Evolutionary conservation across 2,329 filamentous ascomycete genomes (phyloP), one percentile per base, ranked within the genome.

Genomic region (Aspergillus phoenicis): DNA sequence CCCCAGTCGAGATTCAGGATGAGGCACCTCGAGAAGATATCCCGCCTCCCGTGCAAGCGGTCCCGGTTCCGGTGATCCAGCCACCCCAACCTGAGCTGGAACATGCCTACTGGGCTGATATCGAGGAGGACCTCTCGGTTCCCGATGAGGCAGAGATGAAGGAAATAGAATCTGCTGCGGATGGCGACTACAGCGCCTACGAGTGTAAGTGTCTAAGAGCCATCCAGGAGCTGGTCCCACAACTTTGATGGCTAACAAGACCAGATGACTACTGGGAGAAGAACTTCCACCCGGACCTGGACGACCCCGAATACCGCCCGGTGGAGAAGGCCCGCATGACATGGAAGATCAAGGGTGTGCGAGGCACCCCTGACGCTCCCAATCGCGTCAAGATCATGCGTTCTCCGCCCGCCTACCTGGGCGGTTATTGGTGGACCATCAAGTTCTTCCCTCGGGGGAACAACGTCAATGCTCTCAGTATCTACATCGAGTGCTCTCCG

Each of bases 371-470:
- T 54, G 84, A 87, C 52, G 81, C 81, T 3, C 86, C 85, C 2
- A 88, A 88, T 68, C 81, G 81, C 45, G 81, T 83, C 39, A 78
- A 82, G 43, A 77, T 88, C 64, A 85, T 88, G 81, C 82, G 82
- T 30, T 88, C 86, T 5, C 83, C 81, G 0, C 70, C 80, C 5
- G 82, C 85, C 10, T 81, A 75, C 26, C 77, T 88, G 59, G 86
- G 84, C 20, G 85, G 84, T 20, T 82, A 84, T 62, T 85, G 87
- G 70, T 89, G 86, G 86, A 85, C 83, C 58, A 84, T 89, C 76
- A 88, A 88, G 71, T 85, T 88, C 69, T 88, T 85, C 65, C 86
- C 86, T 2, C 81, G 81, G 48, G 86, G 86, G 20, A 87, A 88
- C 67, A 82, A 84, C 64, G 82, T 83, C 2, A 81, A 83, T 41